Evolutionary conservation across 441 rosid genomes (phyloP), one percentile per base, ranked within the genome.

Genomic region (Pelargonium citronellum): DNA sequence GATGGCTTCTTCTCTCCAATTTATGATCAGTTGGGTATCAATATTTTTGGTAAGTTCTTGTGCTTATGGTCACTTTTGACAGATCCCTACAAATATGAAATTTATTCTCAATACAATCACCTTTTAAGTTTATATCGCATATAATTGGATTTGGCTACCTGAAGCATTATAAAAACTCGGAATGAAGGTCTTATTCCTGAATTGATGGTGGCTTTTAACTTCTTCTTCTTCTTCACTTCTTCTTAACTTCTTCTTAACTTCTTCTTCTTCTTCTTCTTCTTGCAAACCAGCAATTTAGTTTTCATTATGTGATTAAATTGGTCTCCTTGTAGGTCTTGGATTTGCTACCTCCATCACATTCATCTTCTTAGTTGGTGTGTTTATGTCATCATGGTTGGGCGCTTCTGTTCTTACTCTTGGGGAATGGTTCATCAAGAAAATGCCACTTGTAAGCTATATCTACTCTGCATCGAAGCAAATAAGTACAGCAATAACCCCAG

Each of bases 1-100:
- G 85, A 82, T 63, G 80, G 80, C n/a, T 77, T 82, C 80, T 82
- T 82, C 77, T 82, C 85, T 58, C 85, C 85, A 11, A 67, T 82
- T 46, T 82, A 77, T 49, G 62, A 67, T 65, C 83, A 82, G 1
- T 75, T 78, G 4, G 83, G 85, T 30, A 75, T 79, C 70, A 78
- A 82, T 67, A 58, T 82, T 27, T 82, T 82, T 37, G 83, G 85
- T 82, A 55, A 75, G 83, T 49, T 9, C 30, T 7, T 20, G 63
- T 19, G 30, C 11, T 58, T 19, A 15, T n/a, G n/a, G 20, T 53
- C 60, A 13, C 7, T 5, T 53, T 15, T 53, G 60, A 16, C 20
- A 53, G 10, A 57, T 57, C 6, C 27, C 63, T 57, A 6, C 5
- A 7, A 57, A 19, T 57, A 27, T 58, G 9, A 37, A 37, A 5